Conservation (phyloP, 2,329 filamentous ascomycete species). For the Zalaria sp. region DNA sequence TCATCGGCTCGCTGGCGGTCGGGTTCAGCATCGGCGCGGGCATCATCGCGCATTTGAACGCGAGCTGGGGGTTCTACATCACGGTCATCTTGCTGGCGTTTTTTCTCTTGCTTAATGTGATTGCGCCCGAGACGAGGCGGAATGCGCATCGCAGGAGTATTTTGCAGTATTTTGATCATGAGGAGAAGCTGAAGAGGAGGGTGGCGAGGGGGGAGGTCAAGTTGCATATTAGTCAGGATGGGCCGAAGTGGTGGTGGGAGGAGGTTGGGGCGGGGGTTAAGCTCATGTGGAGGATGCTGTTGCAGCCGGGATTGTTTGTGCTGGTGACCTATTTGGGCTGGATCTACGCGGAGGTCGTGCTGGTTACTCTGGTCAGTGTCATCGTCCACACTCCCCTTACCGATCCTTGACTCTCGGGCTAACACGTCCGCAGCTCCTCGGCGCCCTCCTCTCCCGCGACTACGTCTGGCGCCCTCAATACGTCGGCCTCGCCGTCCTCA, state of each 20-base stretch:
- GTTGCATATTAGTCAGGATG: constrained; percentile 58
- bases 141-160: constrained; percentile 56
- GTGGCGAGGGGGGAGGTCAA: constrained; percentile 62
- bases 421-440: constrained; percentile 36
- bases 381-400: background rate
- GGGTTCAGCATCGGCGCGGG: constrained; percentile 59
- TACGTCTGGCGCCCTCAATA: constrained; percentile 50
- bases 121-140: constrained; percentile 58
- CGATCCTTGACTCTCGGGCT: background rate
- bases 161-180: constrained; percentile 42
- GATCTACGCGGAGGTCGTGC: constrained; percentile 64
- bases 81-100: constrained; percentile 52
- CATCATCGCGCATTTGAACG: constrained; percentile 50
- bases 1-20: constrained; percentile 54
- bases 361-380: constrained; percentile 50
- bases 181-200: constrained; percentile 35
- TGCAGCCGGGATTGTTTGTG: constrained; percentile 59
- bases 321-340: constrained; percentile 60
- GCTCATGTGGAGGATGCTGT: constrained; percentile 55
- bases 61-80: constrained; percentile 65
- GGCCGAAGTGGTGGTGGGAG: constrained; percentile 64
- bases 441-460: constrained; percentile 53
- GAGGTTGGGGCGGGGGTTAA: constrained; percentile 58
- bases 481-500: constrained; percentile 52
- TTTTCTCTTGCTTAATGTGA: constrained; percentile 54